Evolutionary conservation across 441 rosid genomes (phyloP).

Genomic region (Raphanus hybrid): DNA sequence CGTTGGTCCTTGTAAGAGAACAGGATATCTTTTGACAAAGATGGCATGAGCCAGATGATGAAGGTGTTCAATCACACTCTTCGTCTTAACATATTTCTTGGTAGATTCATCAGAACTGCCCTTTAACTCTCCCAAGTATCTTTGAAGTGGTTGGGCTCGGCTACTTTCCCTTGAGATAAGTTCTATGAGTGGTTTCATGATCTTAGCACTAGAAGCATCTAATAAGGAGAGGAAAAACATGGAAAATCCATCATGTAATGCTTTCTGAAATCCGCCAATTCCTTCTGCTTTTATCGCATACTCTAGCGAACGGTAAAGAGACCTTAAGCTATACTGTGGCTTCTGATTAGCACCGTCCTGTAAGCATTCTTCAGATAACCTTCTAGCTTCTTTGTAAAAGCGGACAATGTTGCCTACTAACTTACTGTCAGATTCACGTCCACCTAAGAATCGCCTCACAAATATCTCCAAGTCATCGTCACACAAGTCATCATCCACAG

Average conservation of each 20-base stretch:
- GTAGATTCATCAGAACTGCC: constrained; percentile 51
- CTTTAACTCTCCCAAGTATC: constrained; percentile 54
- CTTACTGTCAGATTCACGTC: constrained; percentile 55
- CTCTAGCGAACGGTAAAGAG: constrained; percentile 92
- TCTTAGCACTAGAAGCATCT: constrained; percentile 82
- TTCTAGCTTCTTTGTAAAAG: constrained; percentile 85
- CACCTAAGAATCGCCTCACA: constrained; percentile 75
- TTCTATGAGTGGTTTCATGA: constrained; percentile 68
- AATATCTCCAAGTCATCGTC: constrained; percentile 81
- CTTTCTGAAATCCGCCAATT: constrained; percentile 65
- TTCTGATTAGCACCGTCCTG: constrained; percentile 99
- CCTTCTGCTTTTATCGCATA: constrained; percentile 74
- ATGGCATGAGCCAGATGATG: constrained; percentile 85
- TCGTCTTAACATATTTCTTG: constrained; percentile 74
- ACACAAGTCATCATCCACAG: constrained; percentile 85
- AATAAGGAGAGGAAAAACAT: constrained; percentile 94
- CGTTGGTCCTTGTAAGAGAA: constrained; percentile 97
- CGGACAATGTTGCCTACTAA: constrained; percentile 60
- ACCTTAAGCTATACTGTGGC: constrained; percentile 97
- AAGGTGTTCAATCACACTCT: constrained; percentile 79
- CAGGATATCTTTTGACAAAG: constrained; percentile 84
- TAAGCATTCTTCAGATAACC: constrained; percentile 82
- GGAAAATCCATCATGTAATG: constrained; percentile 87
- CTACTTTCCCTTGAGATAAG: constrained; percentile 56
- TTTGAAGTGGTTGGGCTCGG: constrained; percentile 51